Evolutionary conservation across 2,329 filamentous ascomycete genomes (phyloP).

Genomic region (Ophiosphaerella narmari): DNA sequence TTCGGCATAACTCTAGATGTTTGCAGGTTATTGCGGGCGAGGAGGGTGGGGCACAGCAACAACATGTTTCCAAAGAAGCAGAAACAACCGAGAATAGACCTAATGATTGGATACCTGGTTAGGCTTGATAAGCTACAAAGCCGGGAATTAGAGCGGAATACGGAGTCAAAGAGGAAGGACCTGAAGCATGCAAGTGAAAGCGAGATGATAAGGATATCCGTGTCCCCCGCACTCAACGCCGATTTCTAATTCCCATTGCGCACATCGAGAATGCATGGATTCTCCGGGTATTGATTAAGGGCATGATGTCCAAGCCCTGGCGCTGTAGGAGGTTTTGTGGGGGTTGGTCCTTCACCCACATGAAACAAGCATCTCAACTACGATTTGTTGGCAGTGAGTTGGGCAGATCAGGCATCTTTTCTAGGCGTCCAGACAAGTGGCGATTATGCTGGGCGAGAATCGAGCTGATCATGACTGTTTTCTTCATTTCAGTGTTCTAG

Average conservation of each 20-base stretch:
- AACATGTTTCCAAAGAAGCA: constrained; percentile 9
- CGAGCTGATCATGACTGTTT: neutral
- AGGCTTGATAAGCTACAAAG: constrained; percentile 3
- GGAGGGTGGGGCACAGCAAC: constrained; percentile 20
- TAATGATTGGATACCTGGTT: constrained; percentile 11
- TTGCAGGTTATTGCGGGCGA: constrained; percentile 22
- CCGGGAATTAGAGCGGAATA: constrained; percentile 3
- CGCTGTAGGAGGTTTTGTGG: constrained; percentile 9
- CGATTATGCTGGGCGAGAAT: neutral
- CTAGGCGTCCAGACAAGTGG: neutral
- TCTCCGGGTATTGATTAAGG: constrained; percentile 31
- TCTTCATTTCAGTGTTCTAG: neutral
- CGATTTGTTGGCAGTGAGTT: neutral
- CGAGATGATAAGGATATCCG: constrained; percentile 26
- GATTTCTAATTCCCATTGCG: constrained; percentile 16
- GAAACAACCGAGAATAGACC: constrained; percentile 12
- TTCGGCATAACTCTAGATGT: constrained; percentile 24
- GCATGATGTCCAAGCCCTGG: constrained; percentile 21
- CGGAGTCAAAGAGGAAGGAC: constrained; percentile 22
- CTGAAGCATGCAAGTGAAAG: constrained; percentile 2
- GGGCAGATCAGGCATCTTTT: neutral
- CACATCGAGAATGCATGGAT: constrained; percentile 21
- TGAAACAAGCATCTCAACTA: neutral
- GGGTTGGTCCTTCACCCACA: constrained; percentile 11
- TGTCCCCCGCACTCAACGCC: neutral